Percentiles rank a stretch among this genome's conserved stretches.
phyloP scores from a whole-genome alignment of 2,329 filamentous ascomycete genomes.

The Juglanconis oblonga region DNA sequence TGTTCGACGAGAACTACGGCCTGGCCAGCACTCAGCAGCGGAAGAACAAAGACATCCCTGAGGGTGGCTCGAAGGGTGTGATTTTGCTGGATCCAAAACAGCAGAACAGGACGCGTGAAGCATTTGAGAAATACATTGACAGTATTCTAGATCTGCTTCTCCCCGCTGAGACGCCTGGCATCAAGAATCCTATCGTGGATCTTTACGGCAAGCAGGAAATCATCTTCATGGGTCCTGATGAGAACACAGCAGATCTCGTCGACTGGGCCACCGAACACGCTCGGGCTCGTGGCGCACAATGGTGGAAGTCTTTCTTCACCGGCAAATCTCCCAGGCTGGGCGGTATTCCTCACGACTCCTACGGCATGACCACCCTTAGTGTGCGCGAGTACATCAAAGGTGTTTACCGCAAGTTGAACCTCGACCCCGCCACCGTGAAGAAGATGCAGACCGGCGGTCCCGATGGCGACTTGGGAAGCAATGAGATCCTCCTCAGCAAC shows the following conservation, averaged over 20 bases:
- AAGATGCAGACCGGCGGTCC: slow-evolving; percentile 98
- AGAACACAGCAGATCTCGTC: slow-evolving; percentile 96
- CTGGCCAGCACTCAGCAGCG: slow-evolving; percentile 97
- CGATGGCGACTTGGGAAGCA: slow-evolving; percentile 93
- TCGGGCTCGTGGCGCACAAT: slow-evolving; percentile 79
- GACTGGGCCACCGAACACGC: slow-evolving; percentile 99
- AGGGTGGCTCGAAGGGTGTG: slow-evolving; percentile 97
- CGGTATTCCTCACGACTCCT: slow-evolving; percentile 92
- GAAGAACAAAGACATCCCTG: slow-evolving; percentile 99
- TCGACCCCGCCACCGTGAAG: slow-evolving; percentile 78
- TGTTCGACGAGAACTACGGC: slow-evolving; percentile 99
- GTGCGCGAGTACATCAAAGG: slow-evolving; percentile 95
- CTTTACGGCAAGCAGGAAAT: slow-evolving; percentile 94
- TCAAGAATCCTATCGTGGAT: slow-evolving; percentile 98
- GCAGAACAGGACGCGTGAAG: slow-evolving; percentile 86
- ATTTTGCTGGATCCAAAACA: slow-evolving; percentile 91
- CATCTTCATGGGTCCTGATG: slow-evolving; percentile 96
- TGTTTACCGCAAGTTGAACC: slow-evolving; percentile 92
- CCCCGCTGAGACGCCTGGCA: slow-evolving; percentile 85
- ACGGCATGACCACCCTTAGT: slow-evolving; percentile 97
- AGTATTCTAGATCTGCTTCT: slow-evolving; percentile 94
- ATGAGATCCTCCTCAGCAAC: slow-evolving; percentile 93
- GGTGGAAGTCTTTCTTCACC: slow-evolving; percentile 99
- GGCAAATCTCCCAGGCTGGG: slow-evolving; percentile 95
- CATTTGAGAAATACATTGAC: slow-evolving; percentile 99